Evolutionary conservation across 2,329 filamentous ascomycete species (phyloP).

Genomic region (Fusarium sp.): DNA sequence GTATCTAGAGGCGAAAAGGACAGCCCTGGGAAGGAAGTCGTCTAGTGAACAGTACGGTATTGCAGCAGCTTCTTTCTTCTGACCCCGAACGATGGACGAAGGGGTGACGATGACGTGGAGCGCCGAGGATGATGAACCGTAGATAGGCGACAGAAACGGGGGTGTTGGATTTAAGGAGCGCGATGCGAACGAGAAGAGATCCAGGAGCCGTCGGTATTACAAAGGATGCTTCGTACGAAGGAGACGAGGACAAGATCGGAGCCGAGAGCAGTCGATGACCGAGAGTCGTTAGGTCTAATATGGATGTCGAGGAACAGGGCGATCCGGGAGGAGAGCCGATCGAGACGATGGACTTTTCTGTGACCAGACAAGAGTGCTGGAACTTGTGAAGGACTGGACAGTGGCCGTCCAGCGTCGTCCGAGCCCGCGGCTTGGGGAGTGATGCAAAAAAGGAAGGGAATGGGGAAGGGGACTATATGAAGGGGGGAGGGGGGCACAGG

Average conservation of each 20-base stretch:
- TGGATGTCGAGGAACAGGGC: slow-evolving; percentile 23
- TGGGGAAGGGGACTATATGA: slow-evolving; percentile 30
- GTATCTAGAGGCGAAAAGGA: slow-evolving; percentile 34
- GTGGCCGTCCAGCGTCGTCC: slow-evolving; percentile 45
- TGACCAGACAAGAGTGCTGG: slow-evolving; percentile 35
- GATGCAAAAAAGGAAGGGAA: slow-evolving; percentile 37
- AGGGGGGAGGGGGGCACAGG: slow-evolving; percentile 10
- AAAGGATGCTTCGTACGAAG: slow-evolving; percentile 47
- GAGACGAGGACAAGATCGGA: slow-evolving; percentile 37
- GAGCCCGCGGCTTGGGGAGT: slow-evolving; percentile 42
- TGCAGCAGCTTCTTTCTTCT: slow-evolving; percentile 24
- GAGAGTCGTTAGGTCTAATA: slow-evolving; percentile 31
- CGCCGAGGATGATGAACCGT: slow-evolving; percentile 35
- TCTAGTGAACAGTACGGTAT: slow-evolving; percentile 26
- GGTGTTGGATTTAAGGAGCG: slow-evolving; percentile 42
- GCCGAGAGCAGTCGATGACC: slow-evolving; percentile 38
- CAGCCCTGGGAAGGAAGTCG: slow-evolving; percentile 20
- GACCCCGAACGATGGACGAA: slow-evolving; percentile 23
- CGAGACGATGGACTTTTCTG: slow-evolving; percentile 33
- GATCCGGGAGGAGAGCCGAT: slow-evolving; percentile 21
- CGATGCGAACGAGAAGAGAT: slow-evolving; percentile 44
- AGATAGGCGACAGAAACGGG: slow-evolving; percentile 35
- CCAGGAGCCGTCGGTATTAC: slow-evolving; percentile 50
- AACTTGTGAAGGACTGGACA: slow-evolving; percentile 37
- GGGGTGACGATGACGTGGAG: slow-evolving; percentile 31